Evolutionary conservation across 192 early-diverging fungal genomes (phyloP).

Genomic region (Coemansia sp.): DNA sequence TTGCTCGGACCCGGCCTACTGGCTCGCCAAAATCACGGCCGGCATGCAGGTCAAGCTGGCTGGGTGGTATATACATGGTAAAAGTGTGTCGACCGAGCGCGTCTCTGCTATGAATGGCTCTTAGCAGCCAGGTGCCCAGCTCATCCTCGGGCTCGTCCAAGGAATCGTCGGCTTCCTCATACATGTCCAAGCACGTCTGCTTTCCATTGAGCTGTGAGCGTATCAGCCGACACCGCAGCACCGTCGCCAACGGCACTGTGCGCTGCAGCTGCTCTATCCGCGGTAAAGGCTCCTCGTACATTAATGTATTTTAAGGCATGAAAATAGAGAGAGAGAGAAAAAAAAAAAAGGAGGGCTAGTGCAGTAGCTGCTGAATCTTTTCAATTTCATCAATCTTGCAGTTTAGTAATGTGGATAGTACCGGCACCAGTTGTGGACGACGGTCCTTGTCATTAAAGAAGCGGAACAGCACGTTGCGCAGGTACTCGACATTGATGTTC

Average conservation of each 20-base stretch:
- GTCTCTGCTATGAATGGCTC: constrained; percentile 8
- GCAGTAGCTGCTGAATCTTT: constrained; percentile 43
- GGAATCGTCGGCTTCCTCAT: constrained; percentile 4
- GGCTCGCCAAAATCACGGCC: neutral
- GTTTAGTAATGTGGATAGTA: constrained; percentile 60
- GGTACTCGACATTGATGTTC: constrained; percentile 49
- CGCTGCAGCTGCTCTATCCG: neutral
- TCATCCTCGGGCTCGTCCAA: constrained; percentile 2
- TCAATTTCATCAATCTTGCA: constrained; percentile 63
- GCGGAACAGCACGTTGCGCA: constrained; percentile 52
- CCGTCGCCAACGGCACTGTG: constrained; percentile 9
- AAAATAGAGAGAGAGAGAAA: neutral
- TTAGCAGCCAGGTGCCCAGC: constrained; percentile 12
- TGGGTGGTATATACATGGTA: constrained; percentile 8
- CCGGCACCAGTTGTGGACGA: constrained; percentile 63
- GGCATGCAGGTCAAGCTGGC: neutral
- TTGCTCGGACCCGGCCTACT: constrained; percentile 55
- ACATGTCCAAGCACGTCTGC: constrained; percentile 10
- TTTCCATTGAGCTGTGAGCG: constrained; percentile 2
- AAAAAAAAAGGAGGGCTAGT: neutral
- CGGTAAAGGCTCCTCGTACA: neutral
- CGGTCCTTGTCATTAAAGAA: constrained; percentile 54
- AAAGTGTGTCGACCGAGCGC: constrained; percentile 1
- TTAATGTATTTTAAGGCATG: neutral
- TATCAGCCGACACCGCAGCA: constrained; percentile 25